These are phyloP conservation scores for Camellia oleifera DNA, from an alignment of 179 eudicot species.

Conservation along the genomic window DNA sequence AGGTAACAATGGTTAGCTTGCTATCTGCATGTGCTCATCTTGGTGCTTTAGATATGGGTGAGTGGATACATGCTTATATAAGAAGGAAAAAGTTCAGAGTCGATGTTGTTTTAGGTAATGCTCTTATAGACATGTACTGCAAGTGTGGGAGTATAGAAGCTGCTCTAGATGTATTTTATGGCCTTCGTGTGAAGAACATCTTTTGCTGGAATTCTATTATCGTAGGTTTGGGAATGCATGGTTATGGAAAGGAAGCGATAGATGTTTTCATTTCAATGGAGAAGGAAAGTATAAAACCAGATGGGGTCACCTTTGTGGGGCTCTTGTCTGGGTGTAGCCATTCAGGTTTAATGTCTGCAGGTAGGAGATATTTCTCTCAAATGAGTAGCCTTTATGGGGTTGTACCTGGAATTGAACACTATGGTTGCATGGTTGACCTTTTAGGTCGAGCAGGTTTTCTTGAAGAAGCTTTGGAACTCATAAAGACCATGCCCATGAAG, in stretches of 20 bases:
- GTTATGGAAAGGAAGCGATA: constrained; percentile 24
- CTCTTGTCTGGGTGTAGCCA: constrained; percentile 31
- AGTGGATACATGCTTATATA: constrained; percentile 28
- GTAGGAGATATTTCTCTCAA: constrained; percentile 27
- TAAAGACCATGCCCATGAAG: constrained; percentile 27
- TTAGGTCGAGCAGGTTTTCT: constrained; percentile 31
- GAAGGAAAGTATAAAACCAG: constrained; percentile 26
- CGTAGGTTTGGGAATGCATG: constrained; percentile 29
- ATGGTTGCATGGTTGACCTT: constrained; percentile 38
- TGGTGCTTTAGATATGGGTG: constrained; percentile 33
- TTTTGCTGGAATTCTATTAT: constrained; percentile 35
- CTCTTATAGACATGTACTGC: constrained; percentile 34
- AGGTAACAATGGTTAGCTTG: constrained; percentile 28
- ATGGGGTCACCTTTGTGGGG: constrained; percentile 31
- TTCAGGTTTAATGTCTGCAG: constrained; percentile 29
- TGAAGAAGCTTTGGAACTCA: constrained; percentile 29
- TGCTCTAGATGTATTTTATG: constrained; percentile 26
- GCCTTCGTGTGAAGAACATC: constrained; percentile 23
- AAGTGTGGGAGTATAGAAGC: constrained; percentile 29
- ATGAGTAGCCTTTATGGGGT: constrained; percentile 27
- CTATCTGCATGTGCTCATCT: constrained; percentile 36
- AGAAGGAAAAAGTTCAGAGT: constrained; percentile 17
- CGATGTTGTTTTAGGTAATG: constrained; percentile 30
- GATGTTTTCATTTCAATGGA: constrained; percentile 21
- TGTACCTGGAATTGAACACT: constrained; percentile 31